These are phyloP conservation scores for Diaporthe citrichinensis DNA, from an alignment of 2,329 filamentous ascomycete species.

Conservation along the genomic window DNA sequence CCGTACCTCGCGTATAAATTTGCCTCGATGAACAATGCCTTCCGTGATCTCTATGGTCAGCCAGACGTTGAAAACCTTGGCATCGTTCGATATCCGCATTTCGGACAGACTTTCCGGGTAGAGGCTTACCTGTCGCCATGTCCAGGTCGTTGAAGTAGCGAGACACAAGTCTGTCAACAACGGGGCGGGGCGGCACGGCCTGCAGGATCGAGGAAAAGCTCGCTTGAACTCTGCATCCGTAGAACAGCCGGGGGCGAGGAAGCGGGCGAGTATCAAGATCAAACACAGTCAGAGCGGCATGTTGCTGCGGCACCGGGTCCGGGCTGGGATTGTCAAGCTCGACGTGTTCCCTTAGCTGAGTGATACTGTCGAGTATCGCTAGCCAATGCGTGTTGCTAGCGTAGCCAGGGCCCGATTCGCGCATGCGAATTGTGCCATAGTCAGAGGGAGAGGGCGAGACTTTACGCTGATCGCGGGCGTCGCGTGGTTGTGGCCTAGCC, in stretches of 20 bases:
- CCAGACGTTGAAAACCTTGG: background rate
- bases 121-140: slow-evolving; percentile 46
- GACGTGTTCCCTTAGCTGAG: slow-evolving; percentile 55
- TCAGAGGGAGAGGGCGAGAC: slow-evolving; percentile 44
- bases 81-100: background rate
- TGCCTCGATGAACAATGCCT: slow-evolving; percentile 49
- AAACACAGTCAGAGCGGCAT: slow-evolving; percentile 1
- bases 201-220: slow-evolving; percentile 51
- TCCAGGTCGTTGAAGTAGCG: slow-evolving; percentile 54
- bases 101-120: background rate
- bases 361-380: slow-evolving; percentile 56
- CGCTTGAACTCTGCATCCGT: slow-evolving; percentile 47
- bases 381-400: slow-evolving; percentile 57
- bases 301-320: background rate
- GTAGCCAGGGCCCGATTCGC: slow-evolving; percentile 44
- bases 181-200: slow-evolving; percentile 50
- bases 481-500: background rate
- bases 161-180: slow-evolving; percentile 53
- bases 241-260: slow-evolving; percentile 49
- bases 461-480: background rate
- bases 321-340: slow-evolving; percentile 36
- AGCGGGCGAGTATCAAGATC: slow-evolving; percentile 25
- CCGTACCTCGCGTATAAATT: slow-evolving; percentile 50
- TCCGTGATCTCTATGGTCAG: background rate
- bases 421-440: slow-evolving; percentile 49